phyloP scores from a whole-genome alignment of 2,329 filamentous ascomycete species.

The Pestalotiopsis fici region DNA sequence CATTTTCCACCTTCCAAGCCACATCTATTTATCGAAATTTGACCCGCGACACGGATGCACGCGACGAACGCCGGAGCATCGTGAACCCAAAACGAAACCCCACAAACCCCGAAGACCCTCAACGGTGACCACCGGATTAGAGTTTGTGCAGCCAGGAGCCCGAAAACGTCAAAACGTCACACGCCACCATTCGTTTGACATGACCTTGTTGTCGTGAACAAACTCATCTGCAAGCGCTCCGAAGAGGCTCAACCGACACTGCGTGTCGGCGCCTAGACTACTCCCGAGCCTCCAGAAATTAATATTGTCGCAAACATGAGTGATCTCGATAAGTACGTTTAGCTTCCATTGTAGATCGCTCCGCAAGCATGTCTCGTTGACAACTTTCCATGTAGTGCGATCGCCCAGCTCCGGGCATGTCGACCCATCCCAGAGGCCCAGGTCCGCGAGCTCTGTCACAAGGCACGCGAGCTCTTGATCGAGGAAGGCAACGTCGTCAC shows the following conservation, averaged over 20 bases:
- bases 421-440: conserved; percentile 93
- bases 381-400: conserved; percentile 63
- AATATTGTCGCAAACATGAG: conserved; percentile 64
- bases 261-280: conserved; percentile 1
- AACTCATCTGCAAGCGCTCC: not conserved
- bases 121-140: not conserved
- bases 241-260: not conserved
- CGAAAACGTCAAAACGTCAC: too few species aligned
- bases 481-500: conserved; percentile 98
- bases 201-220: not conserved
- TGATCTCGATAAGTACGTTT: conserved; percentile 82
- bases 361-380: conserved; percentile 5
- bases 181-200: not conserved
- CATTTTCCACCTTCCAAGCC: not conserved
- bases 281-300: not conserved
- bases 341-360: conserved; percentile 1
- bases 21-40: not conserved
- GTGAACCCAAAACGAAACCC: not conserved
- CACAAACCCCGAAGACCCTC: not conserved
- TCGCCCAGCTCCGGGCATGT: conserved; percentile 92
- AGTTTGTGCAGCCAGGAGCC: not conserved
- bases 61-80: not conserved
- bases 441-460: conserved; percentile 96
- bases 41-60: conserved; percentile 7
- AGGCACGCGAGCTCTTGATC: conserved; percentile 91